Evolutionary conservation across 306 rosid genomes (phyloP).

Genomic region (Abrus precatorius): DNA sequence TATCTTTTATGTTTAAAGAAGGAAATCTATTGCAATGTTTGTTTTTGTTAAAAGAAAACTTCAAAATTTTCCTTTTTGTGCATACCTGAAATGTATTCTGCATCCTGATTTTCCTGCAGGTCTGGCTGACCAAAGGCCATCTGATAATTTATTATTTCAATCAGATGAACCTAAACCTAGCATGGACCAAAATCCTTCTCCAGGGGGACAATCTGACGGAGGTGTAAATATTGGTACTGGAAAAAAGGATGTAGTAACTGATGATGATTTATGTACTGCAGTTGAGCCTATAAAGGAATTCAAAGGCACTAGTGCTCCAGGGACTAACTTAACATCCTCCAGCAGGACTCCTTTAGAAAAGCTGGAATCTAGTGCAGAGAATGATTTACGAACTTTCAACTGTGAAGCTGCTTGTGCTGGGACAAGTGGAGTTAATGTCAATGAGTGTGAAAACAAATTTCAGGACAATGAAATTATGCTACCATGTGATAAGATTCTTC

Average conservation of each 20-base stretch:
- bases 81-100: conserved; percentile 24
- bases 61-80: conserved; percentile 28
- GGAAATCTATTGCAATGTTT: conserved; percentile 9
- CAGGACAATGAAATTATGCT: conserved; percentile 49
- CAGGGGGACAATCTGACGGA: conserved; percentile 37
- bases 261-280: conserved; percentile 38
- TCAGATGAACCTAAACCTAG: conserved; percentile 54
- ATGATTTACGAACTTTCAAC: conserved; percentile 58
- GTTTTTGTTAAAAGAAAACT: conserved; percentile 14
- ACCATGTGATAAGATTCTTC: conserved; percentile 45
- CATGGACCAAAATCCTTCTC: conserved; percentile 49
- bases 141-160: conserved; percentile 45
- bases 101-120: conserved; percentile 54
- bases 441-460: conserved; percentile 46
- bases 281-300: conserved; percentile 43
- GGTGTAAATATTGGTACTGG: conserved; percentile 44
- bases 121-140: conserved; percentile 43
- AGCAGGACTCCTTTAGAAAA: conserved; percentile 53
- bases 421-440: conserved; percentile 41
- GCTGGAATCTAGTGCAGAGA: conserved; percentile 73
- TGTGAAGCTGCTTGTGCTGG: conserved; percentile 49
- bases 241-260: conserved; percentile 46
- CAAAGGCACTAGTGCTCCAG: conserved; percentile 48
- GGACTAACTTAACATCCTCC: conserved; percentile 43
- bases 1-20: conserved; percentile 17